A percentile compares a stretch with the other conserved stretches of the same genome.
Conservation (phyloP, 805 yeast genomes). For the Teunomyces cretensis region DNA sequence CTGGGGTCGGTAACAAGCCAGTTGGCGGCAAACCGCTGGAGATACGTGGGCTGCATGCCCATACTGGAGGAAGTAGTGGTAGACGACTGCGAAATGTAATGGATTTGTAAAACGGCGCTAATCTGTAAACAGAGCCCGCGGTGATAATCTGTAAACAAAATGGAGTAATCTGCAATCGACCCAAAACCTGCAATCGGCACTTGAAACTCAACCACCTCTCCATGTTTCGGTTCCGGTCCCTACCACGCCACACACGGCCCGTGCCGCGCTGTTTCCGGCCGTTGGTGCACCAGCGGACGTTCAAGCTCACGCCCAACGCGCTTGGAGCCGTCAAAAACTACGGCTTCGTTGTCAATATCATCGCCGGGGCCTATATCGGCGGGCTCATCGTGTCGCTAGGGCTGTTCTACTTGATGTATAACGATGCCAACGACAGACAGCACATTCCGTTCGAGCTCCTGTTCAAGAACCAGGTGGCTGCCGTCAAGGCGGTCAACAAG, state of each 20-base stretch:
- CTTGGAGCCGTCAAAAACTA: conserved; percentile 22
- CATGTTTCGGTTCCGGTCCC: background rate
- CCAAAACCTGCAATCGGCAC: no score
- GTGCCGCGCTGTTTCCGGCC: background rate
- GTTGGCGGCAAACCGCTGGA: conserved; percentile 16
- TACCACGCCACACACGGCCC: background rate
- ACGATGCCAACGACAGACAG: conserved; percentile 40
- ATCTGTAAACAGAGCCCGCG: background rate
- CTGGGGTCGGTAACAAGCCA: conserved; percentile 28
- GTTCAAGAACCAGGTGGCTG: conserved; percentile 31
- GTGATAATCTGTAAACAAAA: background rate
- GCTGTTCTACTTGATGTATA: conserved; percentile 37
- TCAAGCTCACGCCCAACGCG: conserved; percentile 19
- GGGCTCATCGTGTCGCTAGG: conserved; percentile 39
- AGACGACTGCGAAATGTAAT: background rate
- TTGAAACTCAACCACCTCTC: no score
- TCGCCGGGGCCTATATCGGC: conserved; percentile 46
- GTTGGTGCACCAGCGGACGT: background rate
- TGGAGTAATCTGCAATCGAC: background rate
- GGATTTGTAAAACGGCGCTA: background rate
- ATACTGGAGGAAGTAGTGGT: background rate
- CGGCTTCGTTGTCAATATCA: conserved; percentile 33
- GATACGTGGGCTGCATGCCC: background rate
- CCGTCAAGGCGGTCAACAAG: conserved; percentile 43
- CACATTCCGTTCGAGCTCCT: conserved; percentile 40